Evolutionary conservation across 2,329 filamentous ascomycete species (phyloP), one percentile per base, ranked within the genome.

Genomic region (Fusarium ramigenum): DNA sequence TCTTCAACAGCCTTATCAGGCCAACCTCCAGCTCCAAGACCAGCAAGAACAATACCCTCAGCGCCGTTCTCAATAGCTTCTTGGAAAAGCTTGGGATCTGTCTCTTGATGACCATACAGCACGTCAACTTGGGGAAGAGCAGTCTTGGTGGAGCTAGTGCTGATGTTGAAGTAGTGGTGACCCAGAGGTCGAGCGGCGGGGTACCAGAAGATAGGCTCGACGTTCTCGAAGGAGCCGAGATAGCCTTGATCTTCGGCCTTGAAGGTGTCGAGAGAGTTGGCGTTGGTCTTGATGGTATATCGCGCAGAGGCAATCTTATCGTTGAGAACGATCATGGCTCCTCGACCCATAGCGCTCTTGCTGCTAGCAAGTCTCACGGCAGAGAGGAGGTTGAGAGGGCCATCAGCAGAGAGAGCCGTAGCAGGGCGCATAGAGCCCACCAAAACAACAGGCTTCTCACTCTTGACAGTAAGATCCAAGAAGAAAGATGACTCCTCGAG

Each of bases 401-500:
- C 90, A 66, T 92, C 90, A 7, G 90, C 89, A 43, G 86, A 88
- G 71, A 91, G 82, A 4, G 88, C 89, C 0, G 89, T 91, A 0
- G 88, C 86, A 7, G 89, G 90, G 9, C 90, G 83, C 89, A 92
- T 92, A 9, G 90, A 85, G 16, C 89, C 90, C 1, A 90, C 89
- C 16, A 89, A 71, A 1, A 91, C 85, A 5, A 92, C 83, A 1
- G 90, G 89, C 78, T 91, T 91, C 43, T 83, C 83, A 30, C 85
- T 88, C 69, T 85, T 85, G 15, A 90, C 77, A 0, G 87, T 89
- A 5, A 88, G 78, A 60, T 91, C 87, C 9, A 92, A 79, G 81
- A 90, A 91, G 81, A 91, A 91, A 7, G 88, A 86, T 0, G 87
- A 86, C 77, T 91, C 89, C 74, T 91, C 89, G 1, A 92, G 82